Percentiles rank a stretch among this genome's conserved stretches.
These are phyloP conservation scores for Fusarium ambrosium DNA, from an alignment of 2,329 filamentous ascomycete genomes.

Conservation along the genomic window DNA sequence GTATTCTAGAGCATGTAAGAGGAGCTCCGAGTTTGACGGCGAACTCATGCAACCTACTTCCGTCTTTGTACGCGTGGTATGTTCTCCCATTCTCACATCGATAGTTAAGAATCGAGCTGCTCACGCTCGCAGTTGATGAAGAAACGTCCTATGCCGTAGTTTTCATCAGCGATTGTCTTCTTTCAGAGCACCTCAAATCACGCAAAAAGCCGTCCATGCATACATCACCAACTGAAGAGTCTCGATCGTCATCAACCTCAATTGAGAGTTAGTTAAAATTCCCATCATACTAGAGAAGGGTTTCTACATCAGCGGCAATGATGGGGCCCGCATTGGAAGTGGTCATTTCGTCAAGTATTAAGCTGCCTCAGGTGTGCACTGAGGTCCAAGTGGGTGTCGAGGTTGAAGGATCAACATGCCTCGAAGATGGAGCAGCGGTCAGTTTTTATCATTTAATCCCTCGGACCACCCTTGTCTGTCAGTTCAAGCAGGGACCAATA, in stretches of 20 bases:
- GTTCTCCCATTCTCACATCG: constrained; percentile 14
- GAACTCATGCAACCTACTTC: background rate
- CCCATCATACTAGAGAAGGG: background rate
- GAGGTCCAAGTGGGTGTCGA: background rate
- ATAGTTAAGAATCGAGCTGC: constrained; percentile 11
- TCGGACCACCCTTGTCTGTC: background rate
- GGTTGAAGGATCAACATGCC: background rate
- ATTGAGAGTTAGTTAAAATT: background rate
- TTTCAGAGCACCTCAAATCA: background rate
- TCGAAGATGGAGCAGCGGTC: background rate
- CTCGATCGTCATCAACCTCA: background rate
- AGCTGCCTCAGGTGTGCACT: background rate
- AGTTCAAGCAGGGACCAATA: background rate
- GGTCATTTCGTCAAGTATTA: background rate
- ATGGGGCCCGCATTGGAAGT: background rate
- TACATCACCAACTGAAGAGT: constrained; percentile 1
- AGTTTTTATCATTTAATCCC: background rate
- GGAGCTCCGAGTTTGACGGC: background rate
- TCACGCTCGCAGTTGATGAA: constrained; percentile 5
- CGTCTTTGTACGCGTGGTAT: constrained; percentile 17
- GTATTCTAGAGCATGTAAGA: background rate
- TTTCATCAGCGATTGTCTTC: background rate
- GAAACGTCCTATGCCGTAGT: background rate
- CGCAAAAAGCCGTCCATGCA: background rate
- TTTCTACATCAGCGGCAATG: background rate